Evolutionary conservation across 2,329 filamentous ascomycete genomes (phyloP), one percentile per base, ranked within the genome.

Genomic region (Alternaria tenuissima): DNA sequence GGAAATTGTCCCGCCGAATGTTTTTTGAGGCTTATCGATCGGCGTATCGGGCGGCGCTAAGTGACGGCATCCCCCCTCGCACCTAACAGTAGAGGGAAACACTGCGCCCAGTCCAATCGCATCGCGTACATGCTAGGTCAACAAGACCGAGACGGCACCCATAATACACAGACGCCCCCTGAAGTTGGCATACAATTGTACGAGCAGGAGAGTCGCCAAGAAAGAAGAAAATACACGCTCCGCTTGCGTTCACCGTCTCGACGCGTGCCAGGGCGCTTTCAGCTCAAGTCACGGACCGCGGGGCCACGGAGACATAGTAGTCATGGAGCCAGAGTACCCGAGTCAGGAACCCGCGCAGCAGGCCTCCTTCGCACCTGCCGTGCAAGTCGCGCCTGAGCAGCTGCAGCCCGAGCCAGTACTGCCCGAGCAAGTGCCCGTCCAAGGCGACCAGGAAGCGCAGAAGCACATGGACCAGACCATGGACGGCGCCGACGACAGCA

Each of bases 401-500:
- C 48, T 60, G 61, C 69, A 68, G 44, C 66, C 67, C 41, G 70
- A 75, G 30, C 68, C 43, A 22, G 18, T 41, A 39, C 53, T 49
- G 53, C 47, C 57, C 22, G 53, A 57, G 47, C 57, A 38, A 5
- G 44, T 28, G 39, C 34, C 59, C 48, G 55, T 20, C 38, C 67
- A 70, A 3, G 56, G 20, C 36, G 46, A 36, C 32, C 65, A 60
- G 12, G 74, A 75, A 34, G 68, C 69, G 55, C 72, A 72, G 59
- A 76, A 74, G 63, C 72, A 74, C 66, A 70, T 69, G 65, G 79
- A 69, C 69, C 76, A 73, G 38, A 59, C 59, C 39, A 73, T 80
- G 64, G 80, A 83, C 47, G 66, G 63, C 32, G 65, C 65, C 70
- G 82, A 84, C 68, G 80, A 81, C 61, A 81, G 78, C 73, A 80